phyloP scores from a whole-genome alignment of 1,284 basidiomycete species.

The Flammula alnicola region DNA sequence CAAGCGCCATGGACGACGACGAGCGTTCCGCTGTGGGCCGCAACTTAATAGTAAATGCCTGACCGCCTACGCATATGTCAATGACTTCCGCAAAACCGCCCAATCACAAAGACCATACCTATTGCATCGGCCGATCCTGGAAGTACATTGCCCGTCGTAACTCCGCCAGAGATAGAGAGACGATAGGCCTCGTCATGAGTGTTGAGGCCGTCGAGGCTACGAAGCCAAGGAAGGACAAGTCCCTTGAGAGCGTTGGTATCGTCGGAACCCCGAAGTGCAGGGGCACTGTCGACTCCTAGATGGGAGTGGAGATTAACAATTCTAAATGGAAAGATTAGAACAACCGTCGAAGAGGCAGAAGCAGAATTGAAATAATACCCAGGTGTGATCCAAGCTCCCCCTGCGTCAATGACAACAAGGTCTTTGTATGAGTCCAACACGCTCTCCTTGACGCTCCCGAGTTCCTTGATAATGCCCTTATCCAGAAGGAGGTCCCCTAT shows the following conservation, averaged over 20 bases:
- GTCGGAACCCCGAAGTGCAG: slow-evolving; percentile 51
- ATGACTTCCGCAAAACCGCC: background rate
- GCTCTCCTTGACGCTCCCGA: slow-evolving; percentile 49
- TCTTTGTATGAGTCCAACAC: slow-evolving; percentile 35
- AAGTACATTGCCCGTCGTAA: slow-evolving; percentile 49
- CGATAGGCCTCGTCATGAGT: slow-evolving; percentile 54
- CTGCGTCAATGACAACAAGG: slow-evolving; percentile 37
- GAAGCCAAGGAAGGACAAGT: slow-evolving; percentile 54
- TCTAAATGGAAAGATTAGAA: slow-evolving; percentile 33
- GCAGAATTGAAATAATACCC: slow-evolving; percentile 37
- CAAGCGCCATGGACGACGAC: slow-evolving; percentile 58
- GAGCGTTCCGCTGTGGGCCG: slow-evolving; percentile 58
- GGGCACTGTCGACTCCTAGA: slow-evolving; percentile 66
- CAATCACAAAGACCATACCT: slow-evolving; percentile 35
- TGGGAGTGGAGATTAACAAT: slow-evolving; percentile 82
- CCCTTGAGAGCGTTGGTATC: slow-evolving; percentile 57
- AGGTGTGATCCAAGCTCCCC: slow-evolving; percentile 69
- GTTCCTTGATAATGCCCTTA: slow-evolving; percentile 56
- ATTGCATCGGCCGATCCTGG: slow-evolving; percentile 64
- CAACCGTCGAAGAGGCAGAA: background rate
- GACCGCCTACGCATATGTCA: slow-evolving; percentile 47
- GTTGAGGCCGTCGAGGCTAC: slow-evolving; percentile 52
- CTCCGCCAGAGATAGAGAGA: slow-evolving; percentile 49
- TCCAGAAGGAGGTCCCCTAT: slow-evolving; percentile 62
- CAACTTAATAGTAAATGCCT: slow-evolving; percentile 71